Evolutionary conservation across 805 yeast species (phyloP).

Genomic region (Pichia occidentalis): DNA sequence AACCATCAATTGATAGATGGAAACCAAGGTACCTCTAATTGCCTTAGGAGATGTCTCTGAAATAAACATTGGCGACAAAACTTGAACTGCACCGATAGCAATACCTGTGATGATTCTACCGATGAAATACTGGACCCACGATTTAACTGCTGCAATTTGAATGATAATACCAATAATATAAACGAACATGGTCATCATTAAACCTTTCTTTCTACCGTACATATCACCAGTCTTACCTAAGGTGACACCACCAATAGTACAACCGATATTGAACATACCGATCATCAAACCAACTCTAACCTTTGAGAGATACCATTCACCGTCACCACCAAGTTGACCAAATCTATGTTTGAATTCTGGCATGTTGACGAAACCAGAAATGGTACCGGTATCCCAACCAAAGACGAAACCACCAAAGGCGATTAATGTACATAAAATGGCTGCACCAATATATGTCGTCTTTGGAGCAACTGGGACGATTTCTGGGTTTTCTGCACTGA

Average conservation of each 20-base stretch:
- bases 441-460: slow-evolving; percentile 23
- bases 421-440: slow-evolving; percentile 43
- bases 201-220: slow-evolving; percentile 53
- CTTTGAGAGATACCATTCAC: slow-evolving; percentile 39
- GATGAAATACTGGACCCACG: slow-evolving; percentile 59
- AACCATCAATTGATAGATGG: slow-evolving; percentile 62
- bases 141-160: slow-evolving; percentile 47
- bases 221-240: slow-evolving; percentile 52
- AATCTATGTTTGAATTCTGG: slow-evolving; percentile 47
- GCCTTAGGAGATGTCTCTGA: slow-evolving; percentile 66
- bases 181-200: slow-evolving; percentile 46
- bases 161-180: slow-evolving; percentile 56
- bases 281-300: slow-evolving; percentile 57
- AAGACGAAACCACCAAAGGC: slow-evolving; percentile 75
- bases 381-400: slow-evolving; percentile 77
- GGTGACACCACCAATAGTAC: slow-evolving; percentile 65
- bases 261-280: slow-evolving; percentile 64
- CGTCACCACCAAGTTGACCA: slow-evolving; percentile 39
- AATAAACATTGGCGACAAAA: slow-evolving; percentile 51
- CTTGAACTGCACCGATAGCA: slow-evolving; percentile 50
- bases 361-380: slow-evolving; percentile 66
- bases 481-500: no score
- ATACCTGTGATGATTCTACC: slow-evolving; percentile 56
- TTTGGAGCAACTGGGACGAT: slow-evolving; percentile 22
- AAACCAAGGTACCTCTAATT: slow-evolving; percentile 64